Base-by-base conservation (phyloP, 2,329 filamentous ascomycete species). In the Fusarium pseudograminearum region DNA sequence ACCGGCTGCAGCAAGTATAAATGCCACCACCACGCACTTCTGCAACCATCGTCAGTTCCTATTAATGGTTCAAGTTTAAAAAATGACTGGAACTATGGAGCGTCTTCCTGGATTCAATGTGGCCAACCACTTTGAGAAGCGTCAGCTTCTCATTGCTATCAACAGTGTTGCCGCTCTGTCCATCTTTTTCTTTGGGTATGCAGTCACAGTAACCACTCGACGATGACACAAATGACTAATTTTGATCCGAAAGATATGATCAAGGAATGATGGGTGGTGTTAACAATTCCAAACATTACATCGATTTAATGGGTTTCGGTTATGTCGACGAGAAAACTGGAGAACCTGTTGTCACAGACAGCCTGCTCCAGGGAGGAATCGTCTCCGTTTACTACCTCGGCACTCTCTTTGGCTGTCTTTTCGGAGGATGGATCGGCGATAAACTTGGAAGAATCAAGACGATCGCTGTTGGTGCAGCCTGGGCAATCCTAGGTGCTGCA, bases 111-210 rank as follows among this genome's bases (percentile, higher is more conserved):
- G 67, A 12, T 68, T 70, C 3, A 69, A 69, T 38, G 61, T 69
- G 34, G 67, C 67, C 4, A 69, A 69, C 18, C 70, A 65, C 34
- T 69, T 69, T 18, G 71, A 74, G 68, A 74, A 73, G 68, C 65
- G 72, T 0, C 24, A 61, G 63, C 69, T 74, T 59, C 72, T 74
- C 45, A 73, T 74, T 12, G 70, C 68, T 14, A 67, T 74, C 30
- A 74, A 74, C 56, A 63, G 65, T 10, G 42, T 74, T 10, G 72
- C 72, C 12, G 72, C 56, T 6, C 45, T 74, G 1, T 74, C 72
- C 11, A 74, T 74, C 33, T 73, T 74, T 52, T 74, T 74, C 55
- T 74, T 74, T 48, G 72, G 71, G 50, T 74, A 73, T 44, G 62
- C 45, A 7, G 31, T 31, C n/a, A 40, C 33, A 3, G 6, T 2